Base-by-base conservation (phyloP, 805 yeast species). In the Zygoascus flipseniorum region DNA sequence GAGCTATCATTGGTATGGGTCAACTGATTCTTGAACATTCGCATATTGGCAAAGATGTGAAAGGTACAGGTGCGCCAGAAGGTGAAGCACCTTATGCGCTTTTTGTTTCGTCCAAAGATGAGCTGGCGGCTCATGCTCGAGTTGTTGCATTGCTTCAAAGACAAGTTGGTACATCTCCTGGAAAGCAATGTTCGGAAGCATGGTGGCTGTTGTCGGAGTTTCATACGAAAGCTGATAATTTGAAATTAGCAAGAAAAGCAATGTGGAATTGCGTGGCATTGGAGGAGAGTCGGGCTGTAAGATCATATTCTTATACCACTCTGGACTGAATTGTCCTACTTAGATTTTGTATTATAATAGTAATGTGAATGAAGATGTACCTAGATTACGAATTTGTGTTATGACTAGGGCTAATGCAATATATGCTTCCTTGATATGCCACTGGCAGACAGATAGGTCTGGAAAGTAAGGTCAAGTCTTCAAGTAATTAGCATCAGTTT, bases 121-220 rank as follows among this genome's bases (percentile, higher is more conserved):
- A 70, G 55, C 69, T 74, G 35, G 82, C 89, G 1, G 89, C 85
- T 0, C 61, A 76, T n/a, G 80, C 83, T 2, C 55, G 73, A 20
- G 61, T 62, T 13, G 62, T 72, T 64, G 58, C 72, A 14, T 57
- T 75, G 19, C 58, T 77, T 23, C 79, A 76, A 56, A 62, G 64
- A 2, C 62, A 68, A 26, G 61, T 69, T 2, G 65, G 65, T 11
- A 67, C 70, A 1, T 64, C 69, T n/a, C 72, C 74, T 14, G 81
- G 79, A 10, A 65, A 74, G 16, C 62, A 65, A 51, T 66, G 71
- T 11, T 69, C 81, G 8, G 96, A 88, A 65, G 74, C 84, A 11
- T 85, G 90, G 85, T 83, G 80, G 77, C 76, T 77, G 52, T 70
- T 86, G 54, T 78, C 88, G 1, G 68, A 74, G 58, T 75, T 86